These are phyloP conservation scores for Pythium rishiriense DNA, from an alignment of 352 stramenopile genomes.

Conservation along the genomic window DNA sequence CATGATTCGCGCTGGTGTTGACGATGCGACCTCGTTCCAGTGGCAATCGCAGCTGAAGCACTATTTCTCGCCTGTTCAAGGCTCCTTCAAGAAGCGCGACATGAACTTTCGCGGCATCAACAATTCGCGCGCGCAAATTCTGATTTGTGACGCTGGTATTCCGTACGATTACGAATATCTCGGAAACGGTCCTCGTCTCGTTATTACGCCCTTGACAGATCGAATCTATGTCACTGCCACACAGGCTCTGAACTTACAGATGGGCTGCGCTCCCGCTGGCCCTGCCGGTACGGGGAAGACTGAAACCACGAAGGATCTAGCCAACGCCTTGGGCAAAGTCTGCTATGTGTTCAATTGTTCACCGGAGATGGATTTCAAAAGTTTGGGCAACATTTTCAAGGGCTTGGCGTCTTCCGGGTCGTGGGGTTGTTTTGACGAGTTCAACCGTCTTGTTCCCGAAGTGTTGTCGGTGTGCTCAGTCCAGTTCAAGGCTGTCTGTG, in stretches of 20 bases:
- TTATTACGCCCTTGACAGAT: slow-evolving; percentile 96
- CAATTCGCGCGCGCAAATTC: slow-evolving; percentile 78
- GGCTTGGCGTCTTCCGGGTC: slow-evolving; percentile 92
- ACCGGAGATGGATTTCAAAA: slow-evolving; percentile 96
- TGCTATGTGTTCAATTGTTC: slow-evolving; percentile 97
- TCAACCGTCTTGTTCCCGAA: slow-evolving; percentile 94
- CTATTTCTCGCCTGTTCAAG: slow-evolving; percentile 87
- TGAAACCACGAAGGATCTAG: slow-evolving; percentile 95
- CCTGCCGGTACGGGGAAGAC: slow-evolving; percentile 93
- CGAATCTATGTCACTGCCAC: slow-evolving; percentile 96
- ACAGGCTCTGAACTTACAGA: slow-evolving; percentile 93
- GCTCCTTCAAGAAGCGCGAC: slow-evolving; percentile 91
- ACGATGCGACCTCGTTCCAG: slow-evolving; percentile 87
- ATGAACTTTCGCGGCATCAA: slow-evolving; percentile 83
- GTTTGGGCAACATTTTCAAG: slow-evolving; percentile 98
- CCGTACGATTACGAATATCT: slow-evolving; percentile 98
- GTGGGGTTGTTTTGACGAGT: slow-evolving; percentile 97
- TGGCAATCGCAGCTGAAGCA: slow-evolving; percentile 97
- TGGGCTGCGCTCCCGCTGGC: slow-evolving; percentile 77
- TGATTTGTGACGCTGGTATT: slow-evolving; percentile 93
- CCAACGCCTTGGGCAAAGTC: slow-evolving; percentile 93
- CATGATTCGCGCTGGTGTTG: slow-evolving; percentile 91
- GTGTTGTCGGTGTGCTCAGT: slow-evolving; percentile 94
- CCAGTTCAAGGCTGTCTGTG: slow-evolving; percentile 96
- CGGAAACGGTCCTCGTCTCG: slow-evolving; percentile 92